Percentiles rank a stretch among this genome's conserved stretches.
Evolutionary conservation across 177 flowering plant genomes (phyloP).

Genomic region (Vitis hybrid): DNA sequence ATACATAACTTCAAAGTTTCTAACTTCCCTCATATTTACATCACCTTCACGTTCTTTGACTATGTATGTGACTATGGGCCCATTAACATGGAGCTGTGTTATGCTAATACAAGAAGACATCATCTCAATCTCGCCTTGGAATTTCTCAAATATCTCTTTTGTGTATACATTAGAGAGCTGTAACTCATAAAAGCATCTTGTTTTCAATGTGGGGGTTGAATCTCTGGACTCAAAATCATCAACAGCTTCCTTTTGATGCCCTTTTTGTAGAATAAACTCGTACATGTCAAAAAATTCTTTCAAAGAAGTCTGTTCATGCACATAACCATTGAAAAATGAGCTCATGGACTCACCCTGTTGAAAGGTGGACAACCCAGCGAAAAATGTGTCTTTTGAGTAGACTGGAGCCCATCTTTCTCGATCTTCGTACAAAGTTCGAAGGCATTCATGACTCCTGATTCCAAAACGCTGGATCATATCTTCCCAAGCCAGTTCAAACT

Average conservation of each 20-base stretch:
- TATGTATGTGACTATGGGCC: slow-evolving; percentile 33
- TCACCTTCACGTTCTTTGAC: slow-evolving; percentile 47
- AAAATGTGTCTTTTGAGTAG: slow-evolving; percentile 52
- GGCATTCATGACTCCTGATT: slow-evolving; percentile 40
- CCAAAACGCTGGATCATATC: slow-evolving; percentile 49
- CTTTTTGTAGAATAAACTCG: slow-evolving; percentile 41
- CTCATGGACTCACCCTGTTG: slow-evolving; percentile 28
- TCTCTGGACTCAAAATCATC: slow-evolving; percentile 49
- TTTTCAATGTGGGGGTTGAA: slow-evolving; percentile 30
- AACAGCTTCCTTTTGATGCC: slow-evolving; percentile 38
- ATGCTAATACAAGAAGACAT: slow-evolving; percentile 53
- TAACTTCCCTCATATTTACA: slow-evolving; percentile 23
- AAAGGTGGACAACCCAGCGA: slow-evolving; percentile 49
- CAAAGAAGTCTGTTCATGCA: slow-evolving; percentile 48
- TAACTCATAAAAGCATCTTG: slow-evolving; percentile 44
- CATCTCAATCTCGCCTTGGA: slow-evolving; percentile 53
- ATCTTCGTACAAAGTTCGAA: slow-evolving; percentile 45
- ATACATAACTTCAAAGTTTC: slow-evolving; percentile 48
- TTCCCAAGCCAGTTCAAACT: slow-evolving; percentile 68
- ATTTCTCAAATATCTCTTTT: slow-evolving; percentile 43
- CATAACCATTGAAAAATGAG: slow-evolving; percentile 44
- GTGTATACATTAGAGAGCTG: slow-evolving; percentile 57
- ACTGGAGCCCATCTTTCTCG: slow-evolving; percentile 69
- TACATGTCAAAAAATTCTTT: slow-evolving; percentile 56
- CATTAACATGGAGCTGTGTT: slow-evolving; percentile 39